phyloP scores from a whole-genome alignment of 495 filamentous ascomycete species.

The Cetradonia linearis region DNA sequence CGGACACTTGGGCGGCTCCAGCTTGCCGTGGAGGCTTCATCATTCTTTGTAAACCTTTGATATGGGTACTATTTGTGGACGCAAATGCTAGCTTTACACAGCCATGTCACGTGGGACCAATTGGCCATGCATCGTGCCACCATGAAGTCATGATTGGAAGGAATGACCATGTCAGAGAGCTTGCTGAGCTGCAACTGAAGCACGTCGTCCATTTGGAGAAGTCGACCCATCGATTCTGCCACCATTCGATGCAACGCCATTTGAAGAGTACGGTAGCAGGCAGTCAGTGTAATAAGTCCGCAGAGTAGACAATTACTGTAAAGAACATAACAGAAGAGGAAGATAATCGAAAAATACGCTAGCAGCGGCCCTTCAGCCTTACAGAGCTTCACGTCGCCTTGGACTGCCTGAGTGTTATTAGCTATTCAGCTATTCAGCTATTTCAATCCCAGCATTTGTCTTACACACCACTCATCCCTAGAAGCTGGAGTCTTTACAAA shows the following conservation, averaged over 20 bases:
- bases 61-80: background rate
- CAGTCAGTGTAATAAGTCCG: background rate
- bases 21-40: no score
- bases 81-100: background rate
- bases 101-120: background rate
- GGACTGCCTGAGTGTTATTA: constrained; percentile 19
- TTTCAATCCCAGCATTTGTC: background rate
- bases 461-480: background rate
- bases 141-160: background rate
- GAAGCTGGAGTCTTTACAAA: background rate
- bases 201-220: background rate
- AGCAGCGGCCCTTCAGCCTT: constrained; percentile 9
- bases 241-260: background rate
- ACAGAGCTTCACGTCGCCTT: constrained; percentile 17
- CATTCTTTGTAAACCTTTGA: no score
- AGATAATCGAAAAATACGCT: background rate
- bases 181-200: background rate
- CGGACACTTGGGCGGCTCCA: background rate
- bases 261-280: background rate
- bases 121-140: background rate
- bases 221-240: background rate
- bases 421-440: background rate
- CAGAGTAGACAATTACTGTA: background rate
- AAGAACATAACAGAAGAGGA: background rate
- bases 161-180: background rate